A percentile compares a stretch with the other conserved stretches of the same genome.
phyloP scores from a whole-genome alignment of 352 stramenopile genomes.

The Globisporangium cystogenes region DNA sequence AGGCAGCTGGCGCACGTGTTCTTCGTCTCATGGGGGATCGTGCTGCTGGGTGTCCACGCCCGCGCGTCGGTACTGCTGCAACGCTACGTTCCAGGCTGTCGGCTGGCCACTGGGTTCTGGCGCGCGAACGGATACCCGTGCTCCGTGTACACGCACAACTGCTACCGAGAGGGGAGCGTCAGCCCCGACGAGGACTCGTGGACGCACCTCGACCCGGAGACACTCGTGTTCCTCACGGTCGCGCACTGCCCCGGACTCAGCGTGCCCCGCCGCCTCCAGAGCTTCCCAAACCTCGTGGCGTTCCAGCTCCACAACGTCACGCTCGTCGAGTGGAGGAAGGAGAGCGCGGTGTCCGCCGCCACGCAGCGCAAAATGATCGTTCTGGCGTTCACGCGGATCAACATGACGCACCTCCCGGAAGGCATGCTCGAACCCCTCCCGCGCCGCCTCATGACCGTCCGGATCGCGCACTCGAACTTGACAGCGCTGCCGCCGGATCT shows the following conservation, averaged over 20 bases:
- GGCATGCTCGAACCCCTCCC: constrained; percentile 5
- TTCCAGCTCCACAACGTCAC: constrained; percentile 28
- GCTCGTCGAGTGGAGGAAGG: constrained; percentile 9
- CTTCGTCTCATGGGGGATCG: constrained; percentile 5
- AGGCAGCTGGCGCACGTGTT: too few species aligned
- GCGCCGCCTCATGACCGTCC: constrained; percentile 2
- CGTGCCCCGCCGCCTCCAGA: constrained; percentile 11
- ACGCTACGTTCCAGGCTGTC: not conserved
- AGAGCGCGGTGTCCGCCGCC: not conserved
- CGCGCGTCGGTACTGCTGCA: constrained; percentile 3
- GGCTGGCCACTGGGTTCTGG: constrained; percentile 3
- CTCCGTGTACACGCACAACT: constrained; percentile 9
- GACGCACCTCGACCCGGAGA: constrained; percentile 6
- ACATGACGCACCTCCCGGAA: constrained; percentile 6
- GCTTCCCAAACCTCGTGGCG: constrained; percentile 20
- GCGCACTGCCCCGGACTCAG: constrained; percentile 17
- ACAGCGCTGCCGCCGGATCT: constrained; percentile 12
- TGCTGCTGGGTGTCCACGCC: constrained; percentile 1
- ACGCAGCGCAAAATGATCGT: constrained; percentile 2
- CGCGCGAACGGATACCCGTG: constrained; percentile 4
- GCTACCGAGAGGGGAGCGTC: not conserved
- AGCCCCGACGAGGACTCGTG: constrained; percentile 1
- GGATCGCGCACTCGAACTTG: constrained; percentile 18
- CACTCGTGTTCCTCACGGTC: constrained; percentile 13
- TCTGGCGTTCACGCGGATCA: not conserved